phyloP scores from a whole-genome alignment of 345 rosid genomes.

The Barbarea vulgaris region DNA sequence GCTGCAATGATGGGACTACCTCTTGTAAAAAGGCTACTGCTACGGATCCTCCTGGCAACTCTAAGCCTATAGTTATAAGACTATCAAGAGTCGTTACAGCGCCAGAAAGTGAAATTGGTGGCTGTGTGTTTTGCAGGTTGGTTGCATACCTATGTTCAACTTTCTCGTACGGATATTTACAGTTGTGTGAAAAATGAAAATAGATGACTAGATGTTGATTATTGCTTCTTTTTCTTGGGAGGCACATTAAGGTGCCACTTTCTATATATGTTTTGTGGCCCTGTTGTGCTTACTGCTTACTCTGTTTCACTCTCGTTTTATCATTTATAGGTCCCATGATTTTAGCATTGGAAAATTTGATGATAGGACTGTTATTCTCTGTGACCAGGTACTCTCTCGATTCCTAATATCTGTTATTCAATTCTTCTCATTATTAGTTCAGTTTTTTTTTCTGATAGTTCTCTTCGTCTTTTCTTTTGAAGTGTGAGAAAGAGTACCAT shows the following conservation, averaged over 20 bases:
- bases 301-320: neutral
- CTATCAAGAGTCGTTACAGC: conserved; percentile 68
- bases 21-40: conserved; percentile 47
- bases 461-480: conserved; percentile 30
- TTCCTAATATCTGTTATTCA: conserved; percentile 20
- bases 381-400: conserved; percentile 84
- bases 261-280: neutral
- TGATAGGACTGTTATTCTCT: conserved; percentile 84
- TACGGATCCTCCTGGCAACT: conserved; percentile 44
- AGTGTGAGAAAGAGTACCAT: conserved; percentile 98
- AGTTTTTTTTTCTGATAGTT: conserved; percentile 30
- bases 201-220: conserved; percentile 13
- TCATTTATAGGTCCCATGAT: conserved; percentile 66
- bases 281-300: neutral
- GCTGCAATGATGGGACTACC: conserved; percentile 59
- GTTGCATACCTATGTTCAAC: conserved; percentile 21
- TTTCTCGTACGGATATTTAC: neutral
- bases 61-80: conserved; percentile 62
- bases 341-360: conserved; percentile 69
- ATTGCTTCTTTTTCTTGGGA: neutral
- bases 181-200: neutral
- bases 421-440: neutral
- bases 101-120: conserved; percentile 83
- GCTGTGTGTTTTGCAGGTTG: conserved; percentile 95
- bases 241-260: conserved; percentile 3